Evolutionary conservation across 2,329 filamentous ascomycete genomes (phyloP), one percentile per base, ranked within the genome.

Genomic region (Cladosporium sp.): DNA sequence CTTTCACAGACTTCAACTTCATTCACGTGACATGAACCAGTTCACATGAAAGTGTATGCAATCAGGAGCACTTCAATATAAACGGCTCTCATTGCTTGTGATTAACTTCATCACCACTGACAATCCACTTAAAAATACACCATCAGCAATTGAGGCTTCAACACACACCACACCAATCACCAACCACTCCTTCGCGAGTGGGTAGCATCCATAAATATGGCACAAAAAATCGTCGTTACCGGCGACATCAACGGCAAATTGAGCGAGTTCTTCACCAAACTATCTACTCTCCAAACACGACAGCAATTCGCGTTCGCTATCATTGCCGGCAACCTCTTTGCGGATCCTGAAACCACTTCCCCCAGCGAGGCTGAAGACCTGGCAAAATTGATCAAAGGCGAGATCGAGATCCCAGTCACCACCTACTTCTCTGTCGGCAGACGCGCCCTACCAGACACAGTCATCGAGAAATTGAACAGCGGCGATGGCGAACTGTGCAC

Each of bases 401-500:
- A 86, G 12, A 88, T 96, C 62, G 76, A 83, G 26, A 83, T 98
- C 4, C 89, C 93, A 3, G 81, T 98, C 0, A 89, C 93, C 1
- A 96, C 91, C 10, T 99, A 99, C 80, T 99, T 98, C 77, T 92
- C 92, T 2, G 84, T 97, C 67, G 93, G 92, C 71, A 88, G 83
- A 44, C 84, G 84, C 57, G 80, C 89, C n/a, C 83, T 99, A 6
- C 95, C 95, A 0, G 78, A 83, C 3, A 80, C 82, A 34, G 86
- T 97, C 26, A 82, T 90, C 24, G 86, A 91, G 74, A 93, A 88
- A 76, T 85, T 98, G 62, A 86, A 92, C 74, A 85, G 86, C 38
- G 87, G 90, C 68, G 89, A 79, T 68, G 82, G 85, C 68, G 87
- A 90, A 73, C 85, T 99, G 21, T 97, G 93, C 76, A 85, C 90